Evolutionary conservation across 2,329 filamentous ascomycete species (phyloP), one percentile per base, ranked within the genome.

Genomic region (Mollisiaceae sp.): DNA sequence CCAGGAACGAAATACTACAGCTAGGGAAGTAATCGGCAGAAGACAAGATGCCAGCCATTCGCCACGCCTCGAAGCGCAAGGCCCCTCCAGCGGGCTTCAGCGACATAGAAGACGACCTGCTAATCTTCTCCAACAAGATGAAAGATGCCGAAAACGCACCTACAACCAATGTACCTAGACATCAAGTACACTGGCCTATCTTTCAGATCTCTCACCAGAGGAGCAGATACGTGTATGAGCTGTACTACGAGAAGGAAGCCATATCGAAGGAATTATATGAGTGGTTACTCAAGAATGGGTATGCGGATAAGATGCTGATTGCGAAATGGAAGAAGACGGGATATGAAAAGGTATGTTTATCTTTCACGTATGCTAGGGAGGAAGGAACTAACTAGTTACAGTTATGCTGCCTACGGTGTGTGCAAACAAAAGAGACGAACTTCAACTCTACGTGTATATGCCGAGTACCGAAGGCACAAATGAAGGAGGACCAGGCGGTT

Each of bases 281-380:
- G 72, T 99, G 92, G 90, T 82, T 98, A 70, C 82, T 99, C 66
- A 99, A 99, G 86, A 97, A 99, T 77, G 89, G 90, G 59, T 98
- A 99, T 77, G 95, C 94, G 5, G 95, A 99, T 79, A 88, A 92
- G 55, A 95, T 94, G 82, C 82, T 99, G 76, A 98, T 99, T 76
- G 95, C 95, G 15, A 99, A 99, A 82, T 99, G 95, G 95, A 99
- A 99, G 87, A 99, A 99, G 82, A 91, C 96, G 75, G 95, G 95
- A 18, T 99, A 99, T 75, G 95, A 99, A 80, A 97, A 98, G 89
- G 92, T 92, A 78, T 60, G 83, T 67, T 41, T 39, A 15, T 64
- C 57, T 60, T 4, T 50, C 57, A 50, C 35, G 78, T 39, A 45
- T 43, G 27, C 9, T 14, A n/a, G 56, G 5, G 54, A 47, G 39